Percentiles rank a stretch among this genome's conserved stretches.
Evolutionary conservation across 2,329 filamentous ascomycete species (phyloP).

Genomic region (Alternaria sp.): DNA sequence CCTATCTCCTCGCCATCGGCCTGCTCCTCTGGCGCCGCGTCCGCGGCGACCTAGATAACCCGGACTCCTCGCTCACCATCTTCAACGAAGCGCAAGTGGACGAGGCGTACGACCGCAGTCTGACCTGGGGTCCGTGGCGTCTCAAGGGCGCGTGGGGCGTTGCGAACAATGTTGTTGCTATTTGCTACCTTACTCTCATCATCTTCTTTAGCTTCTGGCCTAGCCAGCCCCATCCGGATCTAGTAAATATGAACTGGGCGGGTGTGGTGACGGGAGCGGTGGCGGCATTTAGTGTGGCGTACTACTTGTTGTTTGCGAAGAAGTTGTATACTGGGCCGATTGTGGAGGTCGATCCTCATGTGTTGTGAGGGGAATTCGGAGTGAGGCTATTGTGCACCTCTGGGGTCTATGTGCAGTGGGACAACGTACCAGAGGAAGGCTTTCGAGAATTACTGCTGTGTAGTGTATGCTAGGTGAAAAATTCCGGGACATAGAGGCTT

Average conservation of each 20-base stretch:
- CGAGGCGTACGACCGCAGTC: slow-evolving; percentile 26
- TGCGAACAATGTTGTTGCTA: slow-evolving; percentile 41
- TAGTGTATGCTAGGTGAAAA: not conserved
- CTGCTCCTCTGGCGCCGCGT: slow-evolving; percentile 46
- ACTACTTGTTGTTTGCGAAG: slow-evolving; percentile 39
- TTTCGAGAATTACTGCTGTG: not conserved
- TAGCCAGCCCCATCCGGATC: slow-evolving; percentile 17
- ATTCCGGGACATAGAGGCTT: not conserved
- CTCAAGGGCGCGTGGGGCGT: slow-evolving; percentile 37
- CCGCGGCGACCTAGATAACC: slow-evolving; percentile 38
- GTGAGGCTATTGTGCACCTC: not conserved
- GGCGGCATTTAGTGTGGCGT: slow-evolving; percentile 36
- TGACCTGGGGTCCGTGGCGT: slow-evolving; percentile 45
- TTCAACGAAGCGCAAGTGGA: slow-evolving; percentile 28
- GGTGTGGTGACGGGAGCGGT: slow-evolving; percentile 41
- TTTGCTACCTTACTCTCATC: slow-evolving; percentile 40
- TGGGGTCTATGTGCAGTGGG: not conserved
- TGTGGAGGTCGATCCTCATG: slow-evolving; percentile 38
- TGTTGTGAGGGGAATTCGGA: slow-evolving; percentile 9
- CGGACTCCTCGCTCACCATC: slow-evolving; percentile 27
- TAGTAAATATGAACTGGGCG: slow-evolving; percentile 42
- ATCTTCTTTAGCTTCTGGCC: slow-evolving; percentile 49
- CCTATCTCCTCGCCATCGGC: slow-evolving; percentile 42
- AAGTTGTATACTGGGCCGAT: slow-evolving; percentile 43
- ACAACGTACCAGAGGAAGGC: not conserved